Conservation (phyloP, 179 eudicot genomes). For the Beta macrorhiza region DNA sequence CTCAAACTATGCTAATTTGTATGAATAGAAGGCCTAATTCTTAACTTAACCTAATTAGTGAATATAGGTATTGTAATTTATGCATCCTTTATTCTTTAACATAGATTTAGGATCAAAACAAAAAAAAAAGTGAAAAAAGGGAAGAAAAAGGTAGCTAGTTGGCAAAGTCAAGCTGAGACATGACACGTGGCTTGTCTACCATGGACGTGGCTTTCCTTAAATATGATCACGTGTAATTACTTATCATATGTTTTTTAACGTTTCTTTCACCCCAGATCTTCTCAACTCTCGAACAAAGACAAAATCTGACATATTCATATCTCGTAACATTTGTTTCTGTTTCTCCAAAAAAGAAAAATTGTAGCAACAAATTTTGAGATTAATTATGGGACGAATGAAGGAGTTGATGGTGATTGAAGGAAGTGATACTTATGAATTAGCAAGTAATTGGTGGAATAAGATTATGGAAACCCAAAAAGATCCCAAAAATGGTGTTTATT, state of each 20-base stretch:
- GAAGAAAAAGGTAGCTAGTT: background rate
- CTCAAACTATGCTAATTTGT: no score
- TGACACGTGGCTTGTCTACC: conserved; percentile 23
- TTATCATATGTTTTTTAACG: background rate
- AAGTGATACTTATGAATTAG: background rate
- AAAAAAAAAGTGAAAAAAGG: background rate
- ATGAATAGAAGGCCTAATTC: no score
- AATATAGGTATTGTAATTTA: no score
- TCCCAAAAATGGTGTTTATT: conserved; percentile 38
- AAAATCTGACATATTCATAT: background rate
- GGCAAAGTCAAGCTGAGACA: background rate
- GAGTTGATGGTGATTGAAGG: conserved; percentile 20
- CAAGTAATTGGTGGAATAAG: conserved; percentile 28
- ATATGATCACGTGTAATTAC: conserved; percentile 26
- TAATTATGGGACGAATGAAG: conserved; percentile 9
- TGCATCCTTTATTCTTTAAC: no score
- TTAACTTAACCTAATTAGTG: no score
- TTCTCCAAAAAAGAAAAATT: background rate
- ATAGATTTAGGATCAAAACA: no score
- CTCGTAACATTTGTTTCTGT: background rate
- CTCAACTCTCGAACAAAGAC: conserved; percentile 13
- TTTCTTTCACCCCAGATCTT: conserved; percentile 7
- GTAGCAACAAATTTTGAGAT: background rate
- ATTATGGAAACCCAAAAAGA: conserved; percentile 36
- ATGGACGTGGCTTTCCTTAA: conserved; percentile 15